phyloP scores from a whole-genome alignment of 2,329 filamentous ascomycete species.

The Arthrobotrys musiformis region DNA sequence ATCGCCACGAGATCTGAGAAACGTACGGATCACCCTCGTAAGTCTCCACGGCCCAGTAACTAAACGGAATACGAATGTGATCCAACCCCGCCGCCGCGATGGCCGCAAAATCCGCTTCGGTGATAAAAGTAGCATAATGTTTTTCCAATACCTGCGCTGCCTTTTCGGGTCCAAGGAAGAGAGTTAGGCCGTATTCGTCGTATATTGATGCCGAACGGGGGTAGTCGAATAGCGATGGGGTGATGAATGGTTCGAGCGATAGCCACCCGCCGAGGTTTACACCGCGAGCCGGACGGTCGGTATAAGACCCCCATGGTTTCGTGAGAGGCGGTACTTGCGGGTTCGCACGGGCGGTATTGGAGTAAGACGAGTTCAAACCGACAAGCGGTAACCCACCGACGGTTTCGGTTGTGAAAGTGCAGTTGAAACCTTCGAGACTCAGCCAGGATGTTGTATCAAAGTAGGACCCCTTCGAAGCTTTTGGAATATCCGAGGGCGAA shows the following conservation, averaged over 20 bases:
- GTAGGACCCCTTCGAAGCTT: slow-evolving; percentile 69
- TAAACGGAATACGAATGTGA: slow-evolving; percentile 92
- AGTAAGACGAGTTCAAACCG: slow-evolving; percentile 85
- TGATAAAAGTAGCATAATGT: slow-evolving; percentile 91
- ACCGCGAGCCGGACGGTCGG: slow-evolving; percentile 80
- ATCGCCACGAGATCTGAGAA: slow-evolving; percentile 87
- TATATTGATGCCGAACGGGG: slow-evolving; percentile 74
- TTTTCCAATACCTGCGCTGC: slow-evolving; percentile 78
- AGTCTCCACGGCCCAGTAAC: slow-evolving; percentile 90
- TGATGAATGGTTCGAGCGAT: slow-evolving; percentile 92
- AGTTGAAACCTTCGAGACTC: slow-evolving; percentile 88
- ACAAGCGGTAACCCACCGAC: slow-evolving; percentile 88
- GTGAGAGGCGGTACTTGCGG: slow-evolving; percentile 81
- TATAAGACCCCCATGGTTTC: slow-evolving; percentile 79
- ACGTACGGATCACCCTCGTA: slow-evolving; percentile 91
- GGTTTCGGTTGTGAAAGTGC: slow-evolving; percentile 86
- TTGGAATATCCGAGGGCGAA: slow-evolving; percentile 35
- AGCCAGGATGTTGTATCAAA: slow-evolving; percentile 93
- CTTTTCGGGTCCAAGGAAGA: slow-evolving; percentile 74
- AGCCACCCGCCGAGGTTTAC: slow-evolving; percentile 97
- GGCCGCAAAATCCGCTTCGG: slow-evolving; percentile 81
- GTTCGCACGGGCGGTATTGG: slow-evolving; percentile 83
- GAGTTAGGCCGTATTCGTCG: slow-evolving; percentile 87
- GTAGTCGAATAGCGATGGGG: slow-evolving; percentile 80
- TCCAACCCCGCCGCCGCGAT: slow-evolving; percentile 90